Percentiles rank a stretch among this genome's conserved stretches.
phyloP scores from a whole-genome alignment of 1,284 basidiomycete species.

The Gomphus sp. region DNA sequence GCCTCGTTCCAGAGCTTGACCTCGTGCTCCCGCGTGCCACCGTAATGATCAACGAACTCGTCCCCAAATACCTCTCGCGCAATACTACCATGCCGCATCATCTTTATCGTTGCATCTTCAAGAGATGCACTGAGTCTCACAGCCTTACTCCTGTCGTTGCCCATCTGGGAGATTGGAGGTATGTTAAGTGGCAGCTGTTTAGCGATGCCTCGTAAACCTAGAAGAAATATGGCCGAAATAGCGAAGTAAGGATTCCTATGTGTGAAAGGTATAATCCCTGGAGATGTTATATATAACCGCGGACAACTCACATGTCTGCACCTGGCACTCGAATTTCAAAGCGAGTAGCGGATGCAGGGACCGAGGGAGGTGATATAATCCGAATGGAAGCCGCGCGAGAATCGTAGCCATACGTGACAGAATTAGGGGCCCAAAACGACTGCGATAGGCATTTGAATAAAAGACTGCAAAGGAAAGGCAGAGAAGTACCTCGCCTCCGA shows the following conservation, averaged over 20 bases:
- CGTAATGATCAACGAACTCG: constrained; percentile 89
- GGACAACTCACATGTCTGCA: constrained; percentile 62
- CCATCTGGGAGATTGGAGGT: constrained; percentile 59
- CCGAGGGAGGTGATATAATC: constrained; percentile 85
- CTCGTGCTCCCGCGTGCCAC: constrained; percentile 87
- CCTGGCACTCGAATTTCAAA: constrained; percentile 92
- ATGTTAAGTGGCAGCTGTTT: constrained; percentile 62
- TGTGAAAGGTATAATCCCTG: background rate
- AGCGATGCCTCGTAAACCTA: constrained; percentile 83
- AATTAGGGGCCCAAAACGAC: constrained; percentile 90
- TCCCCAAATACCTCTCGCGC: constrained; percentile 85
- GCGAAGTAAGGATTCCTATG: constrained; percentile 73
- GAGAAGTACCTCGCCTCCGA: constrained; percentile 66
- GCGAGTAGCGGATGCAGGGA: constrained; percentile 71
- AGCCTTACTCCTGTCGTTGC: constrained; percentile 33
- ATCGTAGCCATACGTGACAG: constrained; percentile 91
- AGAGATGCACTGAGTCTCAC: constrained; percentile 71
- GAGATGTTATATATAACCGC: background rate
- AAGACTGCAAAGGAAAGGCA: background rate
- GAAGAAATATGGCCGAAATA: constrained; percentile 75
- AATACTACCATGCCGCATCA: constrained; percentile 72
- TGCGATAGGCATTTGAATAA: constrained; percentile 12
- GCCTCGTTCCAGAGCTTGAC: constrained; percentile 80
- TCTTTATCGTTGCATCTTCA: constrained; percentile 68
- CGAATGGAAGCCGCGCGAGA: constrained; percentile 87